Percentiles rank a stretch among this genome's conserved stretches.
Conservation (phyloP, 768 basidiomycete species). For the Lactifluus volemus region DNA sequence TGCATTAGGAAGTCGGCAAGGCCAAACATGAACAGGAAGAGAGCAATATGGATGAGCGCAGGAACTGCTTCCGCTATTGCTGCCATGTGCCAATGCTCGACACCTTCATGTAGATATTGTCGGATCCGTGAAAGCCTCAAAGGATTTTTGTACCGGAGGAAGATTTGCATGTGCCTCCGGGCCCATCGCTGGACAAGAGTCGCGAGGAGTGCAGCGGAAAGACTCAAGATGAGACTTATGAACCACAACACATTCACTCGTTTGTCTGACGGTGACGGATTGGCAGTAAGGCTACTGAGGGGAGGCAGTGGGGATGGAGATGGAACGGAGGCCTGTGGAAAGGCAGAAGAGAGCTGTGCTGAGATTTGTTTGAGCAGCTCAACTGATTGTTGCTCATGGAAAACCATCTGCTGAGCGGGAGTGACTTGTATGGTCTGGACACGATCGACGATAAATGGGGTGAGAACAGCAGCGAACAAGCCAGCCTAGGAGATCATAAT, state of each 20-base stretch:
- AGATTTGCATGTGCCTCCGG: slow-evolving; percentile 27
- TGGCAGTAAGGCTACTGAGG: background rate
- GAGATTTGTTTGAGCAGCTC: slow-evolving; percentile 11
- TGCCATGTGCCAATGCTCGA: slow-evolving; percentile 33
- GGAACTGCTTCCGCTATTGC: slow-evolving; percentile 38
- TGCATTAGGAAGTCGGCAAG: slow-evolving; percentile 37
- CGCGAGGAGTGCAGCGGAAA: slow-evolving; percentile 35
- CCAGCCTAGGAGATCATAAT: slow-evolving; percentile 4
- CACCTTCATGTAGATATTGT: slow-evolving; percentile 30
- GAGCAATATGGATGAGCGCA: slow-evolving; percentile 39
- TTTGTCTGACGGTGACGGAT: slow-evolving; percentile 26
- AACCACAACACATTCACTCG: slow-evolving; percentile 39
- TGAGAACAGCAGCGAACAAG: slow-evolving; percentile 12
- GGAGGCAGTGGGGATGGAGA: background rate
- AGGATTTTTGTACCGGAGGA: slow-evolving; percentile 24
- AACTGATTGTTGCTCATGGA: background rate
- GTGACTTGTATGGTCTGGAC: slow-evolving; percentile 4
- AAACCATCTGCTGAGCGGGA: slow-evolving; percentile 2
- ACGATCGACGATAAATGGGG: slow-evolving; percentile 11
- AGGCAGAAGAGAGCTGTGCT: slow-evolving; percentile 2
- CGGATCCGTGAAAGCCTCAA: slow-evolving; percentile 27
- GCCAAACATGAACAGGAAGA: slow-evolving; percentile 42
- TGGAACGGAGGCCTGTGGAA: background rate
- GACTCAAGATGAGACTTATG: slow-evolving; percentile 28
- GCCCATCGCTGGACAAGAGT: slow-evolving; percentile 45